Conservation (phyloP, 2,329 filamentous ascomycete species). For the Trichoderma sp. region DNA sequence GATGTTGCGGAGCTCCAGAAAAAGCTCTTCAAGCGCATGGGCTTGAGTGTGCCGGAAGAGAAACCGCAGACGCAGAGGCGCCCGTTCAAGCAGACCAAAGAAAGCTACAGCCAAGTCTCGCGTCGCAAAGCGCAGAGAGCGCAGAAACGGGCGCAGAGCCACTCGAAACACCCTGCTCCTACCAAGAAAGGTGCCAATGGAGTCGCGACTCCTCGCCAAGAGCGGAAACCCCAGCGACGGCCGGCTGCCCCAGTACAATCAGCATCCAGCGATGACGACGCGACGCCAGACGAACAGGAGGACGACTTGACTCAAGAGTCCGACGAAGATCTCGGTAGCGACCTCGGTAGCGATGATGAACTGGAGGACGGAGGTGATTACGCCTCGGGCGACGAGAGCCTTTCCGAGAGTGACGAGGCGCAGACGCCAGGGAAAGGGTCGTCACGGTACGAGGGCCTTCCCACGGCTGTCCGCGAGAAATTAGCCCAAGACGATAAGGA, state of each 20-base stretch:
- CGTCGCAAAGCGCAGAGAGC: constrained; percentile 66
- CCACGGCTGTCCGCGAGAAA: constrained; percentile 48
- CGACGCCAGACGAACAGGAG: neutral
- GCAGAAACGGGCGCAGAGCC: constrained; percentile 56
- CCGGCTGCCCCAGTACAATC: neutral
- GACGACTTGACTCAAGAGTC: neutral
- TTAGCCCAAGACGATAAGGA: constrained; percentile 83
- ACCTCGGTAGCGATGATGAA: neutral
- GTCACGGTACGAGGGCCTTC: constrained; percentile 19
- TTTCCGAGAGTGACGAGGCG: constrained; percentile 32
- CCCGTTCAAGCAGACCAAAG: constrained; percentile 28
- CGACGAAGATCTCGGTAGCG: neutral
- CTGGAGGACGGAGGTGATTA: constrained; percentile 35
- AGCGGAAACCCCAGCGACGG: neutral
- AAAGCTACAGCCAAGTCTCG: constrained; percentile 57
- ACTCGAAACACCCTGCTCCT: constrained; percentile 24
- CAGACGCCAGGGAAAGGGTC: neutral
- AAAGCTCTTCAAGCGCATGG: constrained; percentile 45
- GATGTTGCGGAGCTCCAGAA: constrained; percentile 42
- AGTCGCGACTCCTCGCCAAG: neutral
- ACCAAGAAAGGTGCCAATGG: constrained; percentile 1
- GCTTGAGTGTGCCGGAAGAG: constrained; percentile 38
- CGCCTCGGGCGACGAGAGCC: constrained; percentile 32
- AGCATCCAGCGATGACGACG: neutral
- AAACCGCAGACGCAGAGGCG: constrained; percentile 20